These are phyloP conservation scores for Phialophora expanda DNA, from an alignment of 2,329 filamentous ascomycete species.

Conservation along the genomic window DNA sequence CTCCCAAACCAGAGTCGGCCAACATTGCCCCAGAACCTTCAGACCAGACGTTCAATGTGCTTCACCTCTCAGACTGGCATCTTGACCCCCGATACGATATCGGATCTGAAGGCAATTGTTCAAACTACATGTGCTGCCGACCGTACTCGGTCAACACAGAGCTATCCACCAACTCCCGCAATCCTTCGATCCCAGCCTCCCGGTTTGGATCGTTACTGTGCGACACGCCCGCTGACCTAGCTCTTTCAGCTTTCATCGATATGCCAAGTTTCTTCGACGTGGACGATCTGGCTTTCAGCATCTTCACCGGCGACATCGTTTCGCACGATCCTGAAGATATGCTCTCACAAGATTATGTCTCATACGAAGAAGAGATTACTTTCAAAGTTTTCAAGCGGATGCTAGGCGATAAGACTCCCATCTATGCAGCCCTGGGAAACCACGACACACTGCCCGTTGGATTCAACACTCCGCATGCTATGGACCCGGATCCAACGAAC, in stretches of 20 bases:
- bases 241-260: conserved; percentile 38
- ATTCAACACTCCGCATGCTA: conserved; percentile 37
- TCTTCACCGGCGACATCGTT: conserved; percentile 45
- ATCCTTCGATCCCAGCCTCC: conserved; percentile 39
- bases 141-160: conserved; percentile 38
- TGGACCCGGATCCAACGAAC: conserved; percentile 31
- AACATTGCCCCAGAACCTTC: conserved; percentile 36
- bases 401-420: conserved; percentile 37
- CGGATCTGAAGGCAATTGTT: conserved; percentile 42
- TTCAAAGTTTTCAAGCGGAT: conserved; percentile 41
- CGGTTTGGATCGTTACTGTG: conserved; percentile 40
- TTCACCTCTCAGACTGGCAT: conserved; percentile 44
- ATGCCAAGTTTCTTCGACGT: conserved; percentile 39
- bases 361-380: conserved; percentile 41
- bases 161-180: conserved; percentile 31
- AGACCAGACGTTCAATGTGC: conserved; percentile 39
- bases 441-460: conserved; percentile 40
- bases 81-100: conserved; percentile 42
- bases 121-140: conserved; percentile 41
- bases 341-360: conserved; percentile 40
- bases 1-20: conserved; percentile 37
- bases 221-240: conserved; percentile 41
- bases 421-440: conserved; percentile 42
- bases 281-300: conserved; percentile 39
- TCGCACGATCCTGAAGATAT: conserved; percentile 42